A percentile compares a stretch with the other conserved stretches of the same genome.
Conservation (phyloP, 2,329 filamentous ascomycete genomes). For the Fusarium oxysporum region DNA sequence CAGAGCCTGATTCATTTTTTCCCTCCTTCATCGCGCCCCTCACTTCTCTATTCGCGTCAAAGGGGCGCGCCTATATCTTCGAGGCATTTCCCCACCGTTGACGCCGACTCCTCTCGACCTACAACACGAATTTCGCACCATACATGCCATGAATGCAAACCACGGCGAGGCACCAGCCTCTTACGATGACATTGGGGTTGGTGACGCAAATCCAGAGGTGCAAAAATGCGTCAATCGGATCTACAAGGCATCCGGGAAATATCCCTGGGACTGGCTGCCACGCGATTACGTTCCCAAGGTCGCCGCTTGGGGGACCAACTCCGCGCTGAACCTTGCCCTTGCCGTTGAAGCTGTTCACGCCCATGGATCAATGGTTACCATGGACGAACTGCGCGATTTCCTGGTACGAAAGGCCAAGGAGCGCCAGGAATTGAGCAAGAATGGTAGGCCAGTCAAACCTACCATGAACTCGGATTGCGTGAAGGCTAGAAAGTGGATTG, state of each 20-base stretch:
- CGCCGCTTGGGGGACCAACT: not conserved
- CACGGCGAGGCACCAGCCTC: not conserved
- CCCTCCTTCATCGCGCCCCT: not conserved
- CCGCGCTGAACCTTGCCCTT: not conserved
- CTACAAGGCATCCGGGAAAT: not conserved
- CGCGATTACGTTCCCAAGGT: not conserved
- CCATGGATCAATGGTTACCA: not conserved
- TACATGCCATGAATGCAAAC: not conserved
- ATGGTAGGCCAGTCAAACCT: not conserved
- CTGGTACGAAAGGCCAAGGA: not conserved
- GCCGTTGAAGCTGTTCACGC: not conserved
- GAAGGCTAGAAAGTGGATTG: not conserved
- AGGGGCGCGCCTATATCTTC: not conserved
- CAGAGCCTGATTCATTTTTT: not conserved
- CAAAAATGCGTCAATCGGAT: not conserved
- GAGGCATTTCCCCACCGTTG: not conserved
- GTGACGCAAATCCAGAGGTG: not conserved
- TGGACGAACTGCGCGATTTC: constrained; percentile 2
- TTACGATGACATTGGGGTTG: not conserved
- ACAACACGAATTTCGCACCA: not conserved
- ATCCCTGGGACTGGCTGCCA: constrained; percentile 13
- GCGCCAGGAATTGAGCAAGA: not conserved
- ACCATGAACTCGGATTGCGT: not conserved
- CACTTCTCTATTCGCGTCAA: not conserved
- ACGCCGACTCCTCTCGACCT: not conserved